Base-by-base conservation (phyloP, 2,329 filamentous ascomycete species). In the Colletotrichum falcatum region DNA sequence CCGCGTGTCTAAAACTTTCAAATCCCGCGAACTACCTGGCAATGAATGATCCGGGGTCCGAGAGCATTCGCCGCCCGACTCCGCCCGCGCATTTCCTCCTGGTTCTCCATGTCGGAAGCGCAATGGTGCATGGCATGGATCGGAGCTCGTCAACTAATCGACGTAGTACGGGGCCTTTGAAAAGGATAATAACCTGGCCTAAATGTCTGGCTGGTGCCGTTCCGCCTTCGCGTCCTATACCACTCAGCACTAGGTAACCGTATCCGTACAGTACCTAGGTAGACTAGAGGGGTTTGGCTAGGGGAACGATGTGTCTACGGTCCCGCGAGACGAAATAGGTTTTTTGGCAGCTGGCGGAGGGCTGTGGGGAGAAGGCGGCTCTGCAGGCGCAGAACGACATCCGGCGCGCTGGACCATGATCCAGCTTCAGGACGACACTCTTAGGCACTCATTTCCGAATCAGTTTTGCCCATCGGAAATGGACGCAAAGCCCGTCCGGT, bases 331-430 rank as follows among this genome's bases (percentile, higher is more conserved):
- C 48, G 46, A 60, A 44, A 64, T 59, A 37, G 35, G 61, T 61
- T 70, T 26, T 26, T 33, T 28, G 62, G 16, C 23, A 48, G 26
- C 35, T 37, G 28, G 28, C 16, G 42, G 49, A 66, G 49, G n/a
- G 11, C 18, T 18, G 33, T 58, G 49, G 63, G 67, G 67, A 70
- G 56, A 66, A 70, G 49, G 56, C 67, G 67, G 67, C 55, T 70
- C 63, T 60, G 66, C 48, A n/a, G 28, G n/a, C 23, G 33, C 16
- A 26, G 54, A 65, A 28, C 37, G 30, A 48, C 51, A n/a, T 18
- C 60, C 33, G 33, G 23, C n/a, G 46, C 60, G 35, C n/a, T 12
- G n/a, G 26, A 14, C 23, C 48, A 30, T 48, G 56, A 54, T 42
- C 23, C 23, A 5, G 12, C 7, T 28, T 28, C 20, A 37, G 26